Base-by-base conservation (phyloP, 192 early-diverging fungal genomes). In the Linnemannia hyalina region DNA sequence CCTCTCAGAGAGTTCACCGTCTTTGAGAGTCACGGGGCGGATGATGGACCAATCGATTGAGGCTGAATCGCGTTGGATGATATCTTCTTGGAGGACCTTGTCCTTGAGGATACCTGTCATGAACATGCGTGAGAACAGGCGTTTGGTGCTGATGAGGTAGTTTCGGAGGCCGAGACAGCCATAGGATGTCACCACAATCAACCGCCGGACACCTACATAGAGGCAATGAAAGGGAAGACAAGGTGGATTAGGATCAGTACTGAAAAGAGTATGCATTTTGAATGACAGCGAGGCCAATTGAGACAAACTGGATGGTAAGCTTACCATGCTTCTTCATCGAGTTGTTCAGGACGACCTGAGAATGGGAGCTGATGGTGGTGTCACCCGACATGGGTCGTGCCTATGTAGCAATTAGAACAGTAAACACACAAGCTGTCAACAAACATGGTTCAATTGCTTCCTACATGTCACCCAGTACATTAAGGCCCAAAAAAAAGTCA, bases 31-130 rank as follows among this genome's bases (percentile, higher is more conserved):
- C 8, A 85, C 83, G n/a, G 83, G 83, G 13, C 83, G 78, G 18
- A 89, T 75, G 70, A 89, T 87, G 3, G 88, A 87, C 88, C 88
- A 89, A 65, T 89, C 85, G 7, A 89, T 57, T 26, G 49, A 68
- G 13, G 75, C n/a, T 3, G 81, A 76, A 32, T 86, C 79, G 23
- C 85, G 81, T 20, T 81, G 81, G 10, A 89, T 78, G 26, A 89
- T 74, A 0, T 83, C 85, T 68, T 89, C 88, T 74, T 89, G 88
- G 0, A 81, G 68, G 29, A 81, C 81, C 46, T 89, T 89, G 68
- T 89, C 88, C 57, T 87, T 78, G 1, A 86, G 74, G 44, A 89
- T 83, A 10, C 85, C 80, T 22, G 70, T 82, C 79, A 86, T 73
- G 68, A 88, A 88, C 22, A 88, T 57, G 15, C 88, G 83, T 20